Evolutionary conservation across 2,329 filamentous ascomycete species (phyloP).

Genomic region (Colletotrichum truncatum): DNA sequence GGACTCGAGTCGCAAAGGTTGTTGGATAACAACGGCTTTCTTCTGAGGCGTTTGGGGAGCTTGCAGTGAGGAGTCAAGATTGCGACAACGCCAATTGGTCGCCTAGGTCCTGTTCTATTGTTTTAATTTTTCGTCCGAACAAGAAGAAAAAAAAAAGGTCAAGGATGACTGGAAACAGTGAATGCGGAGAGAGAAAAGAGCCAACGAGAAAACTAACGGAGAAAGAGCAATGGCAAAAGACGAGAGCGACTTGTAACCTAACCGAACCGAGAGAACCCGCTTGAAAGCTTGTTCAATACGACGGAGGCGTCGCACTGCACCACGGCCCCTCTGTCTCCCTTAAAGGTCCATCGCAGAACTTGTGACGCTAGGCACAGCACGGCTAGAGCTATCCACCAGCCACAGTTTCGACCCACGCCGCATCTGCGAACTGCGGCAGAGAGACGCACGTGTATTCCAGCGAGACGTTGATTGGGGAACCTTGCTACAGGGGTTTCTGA

Average conservation of each 20-base stretch:
- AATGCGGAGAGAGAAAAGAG: not conserved
- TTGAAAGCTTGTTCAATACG: slow-evolving; percentile 28
- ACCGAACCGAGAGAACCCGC: slow-evolving; percentile 21
- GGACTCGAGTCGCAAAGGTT: not conserved
- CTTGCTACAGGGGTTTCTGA: not conserved
- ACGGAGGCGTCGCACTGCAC: not conserved
- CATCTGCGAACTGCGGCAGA: not conserved
- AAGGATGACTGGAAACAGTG: not conserved
- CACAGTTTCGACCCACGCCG: slow-evolving; percentile 2
- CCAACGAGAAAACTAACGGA: not conserved
- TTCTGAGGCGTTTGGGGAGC: not conserved
- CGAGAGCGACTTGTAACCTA: not conserved
- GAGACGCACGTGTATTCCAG: slow-evolving; percentile 5
- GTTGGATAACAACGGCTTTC: slow-evolving; percentile 1
- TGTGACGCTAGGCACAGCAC: slow-evolving; percentile 14
- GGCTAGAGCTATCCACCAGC: slow-evolving; percentile 24
- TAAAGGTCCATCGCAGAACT: slow-evolving; percentile 14
- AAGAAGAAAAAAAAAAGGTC: not conserved
- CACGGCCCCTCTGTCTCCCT: slow-evolving; percentile 10
- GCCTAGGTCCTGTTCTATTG: too few relatives aligned
- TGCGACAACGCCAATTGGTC: not conserved
- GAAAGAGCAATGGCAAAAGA: not conserved
- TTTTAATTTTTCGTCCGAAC: not conserved
- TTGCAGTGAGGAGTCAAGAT: not conserved
- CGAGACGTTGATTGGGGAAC: slow-evolving; percentile 7